Percentiles rank a stretch among this genome's conserved stretches.
Evolutionary conservation across 2,329 filamentous ascomycete species (phyloP).

Genomic region (Paracorniculantispora psalliotae): DNA sequence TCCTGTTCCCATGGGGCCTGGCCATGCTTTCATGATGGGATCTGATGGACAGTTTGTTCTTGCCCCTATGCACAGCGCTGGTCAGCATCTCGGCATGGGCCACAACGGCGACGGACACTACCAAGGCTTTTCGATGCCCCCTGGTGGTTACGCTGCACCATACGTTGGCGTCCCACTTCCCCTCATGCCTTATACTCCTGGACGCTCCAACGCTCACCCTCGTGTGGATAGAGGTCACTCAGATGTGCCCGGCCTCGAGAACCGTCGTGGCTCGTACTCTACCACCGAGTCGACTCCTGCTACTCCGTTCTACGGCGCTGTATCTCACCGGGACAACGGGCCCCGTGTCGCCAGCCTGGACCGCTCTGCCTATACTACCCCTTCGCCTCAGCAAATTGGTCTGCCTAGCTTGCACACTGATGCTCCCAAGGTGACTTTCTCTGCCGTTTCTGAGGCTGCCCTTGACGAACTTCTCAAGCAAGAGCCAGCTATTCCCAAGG

Average conservation of each 20-base stretch:
- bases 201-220: constrained; percentile 41
- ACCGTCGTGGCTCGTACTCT: constrained; percentile 63
- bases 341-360: constrained; percentile 55
- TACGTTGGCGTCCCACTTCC: constrained; percentile 34
- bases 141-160: constrained; percentile 31
- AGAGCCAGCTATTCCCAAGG: constrained; percentile 78
- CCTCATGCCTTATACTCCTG: constrained; percentile 49
- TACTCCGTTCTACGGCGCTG: constrained; percentile 58
- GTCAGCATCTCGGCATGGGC: constrained; percentile 31
- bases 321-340: constrained; percentile 55
- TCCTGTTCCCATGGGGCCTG: constrained; percentile 29
- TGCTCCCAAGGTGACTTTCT: constrained; percentile 37
- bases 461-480: constrained; percentile 64
- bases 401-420: constrained; percentile 36
- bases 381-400: constrained; percentile 58
- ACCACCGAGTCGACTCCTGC: constrained; percentile 62
- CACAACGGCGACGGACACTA: constrained; percentile 31
- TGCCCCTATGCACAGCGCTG: constrained; percentile 28
- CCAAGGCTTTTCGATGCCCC: constrained; percentile 26
- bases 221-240: constrained; percentile 43
- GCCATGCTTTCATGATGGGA: constrained; percentile 32
- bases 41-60: constrained; percentile 36
- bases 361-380: constrained; percentile 60
- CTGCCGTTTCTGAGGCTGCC: constrained; percentile 40
- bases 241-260: constrained; percentile 58